Conservation (phyloP, 768 basidiomycete genomes). For the Mycena polygramma region DNA sequence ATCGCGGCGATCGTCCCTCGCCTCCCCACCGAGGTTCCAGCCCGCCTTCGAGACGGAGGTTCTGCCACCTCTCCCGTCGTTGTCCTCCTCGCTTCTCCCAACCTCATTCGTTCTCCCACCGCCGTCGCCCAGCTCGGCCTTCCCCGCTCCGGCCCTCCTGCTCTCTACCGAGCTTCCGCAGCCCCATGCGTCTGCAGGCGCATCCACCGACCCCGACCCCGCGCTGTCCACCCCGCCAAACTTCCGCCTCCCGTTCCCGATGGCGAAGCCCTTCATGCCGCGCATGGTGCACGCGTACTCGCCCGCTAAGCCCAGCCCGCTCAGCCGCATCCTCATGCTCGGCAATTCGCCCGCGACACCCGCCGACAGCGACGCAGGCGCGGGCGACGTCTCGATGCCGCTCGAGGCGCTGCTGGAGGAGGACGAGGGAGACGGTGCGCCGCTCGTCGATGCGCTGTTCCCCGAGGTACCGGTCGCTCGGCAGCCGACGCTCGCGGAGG, state of each 20-base stretch:
- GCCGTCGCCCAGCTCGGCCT: conserved; percentile 76
- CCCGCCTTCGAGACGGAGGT: conserved; percentile 69
- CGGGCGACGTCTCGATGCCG: conserved; percentile 27
- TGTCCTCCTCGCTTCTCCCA: conserved; percentile 65
- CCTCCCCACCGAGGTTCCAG: conserved; percentile 46
- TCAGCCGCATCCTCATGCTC: conserved; percentile 84
- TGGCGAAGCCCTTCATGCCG: conserved; percentile 77
- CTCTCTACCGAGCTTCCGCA: conserved; percentile 38
- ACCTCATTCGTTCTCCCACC: conserved; percentile 85
- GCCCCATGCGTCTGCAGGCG: neutral
- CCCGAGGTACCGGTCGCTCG: conserved; percentile 30
- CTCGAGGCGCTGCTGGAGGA: conserved; percentile 53
- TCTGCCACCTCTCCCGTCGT: conserved; percentile 46
- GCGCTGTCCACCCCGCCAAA: conserved; percentile 33
- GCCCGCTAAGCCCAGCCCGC: conserved; percentile 82
- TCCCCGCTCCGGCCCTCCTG: conserved; percentile 65
- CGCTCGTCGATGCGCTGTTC: conserved; percentile 38
- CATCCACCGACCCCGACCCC: neutral
- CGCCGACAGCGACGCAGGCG: conserved; percentile 30
- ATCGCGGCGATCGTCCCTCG: conserved; percentile 61
- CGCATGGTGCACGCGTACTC: conserved; percentile 88
- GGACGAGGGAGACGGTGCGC: conserved; percentile 46
- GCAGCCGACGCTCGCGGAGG: conserved; percentile 57
- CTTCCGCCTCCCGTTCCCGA: conserved; percentile 68
- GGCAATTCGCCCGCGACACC: conserved; percentile 68